Percentiles rank a stretch among this genome's conserved stretches.
Evolutionary conservation across 2,329 filamentous ascomycete genomes (phyloP).

Genomic region (Albophoma yamanashiensis): DNA sequence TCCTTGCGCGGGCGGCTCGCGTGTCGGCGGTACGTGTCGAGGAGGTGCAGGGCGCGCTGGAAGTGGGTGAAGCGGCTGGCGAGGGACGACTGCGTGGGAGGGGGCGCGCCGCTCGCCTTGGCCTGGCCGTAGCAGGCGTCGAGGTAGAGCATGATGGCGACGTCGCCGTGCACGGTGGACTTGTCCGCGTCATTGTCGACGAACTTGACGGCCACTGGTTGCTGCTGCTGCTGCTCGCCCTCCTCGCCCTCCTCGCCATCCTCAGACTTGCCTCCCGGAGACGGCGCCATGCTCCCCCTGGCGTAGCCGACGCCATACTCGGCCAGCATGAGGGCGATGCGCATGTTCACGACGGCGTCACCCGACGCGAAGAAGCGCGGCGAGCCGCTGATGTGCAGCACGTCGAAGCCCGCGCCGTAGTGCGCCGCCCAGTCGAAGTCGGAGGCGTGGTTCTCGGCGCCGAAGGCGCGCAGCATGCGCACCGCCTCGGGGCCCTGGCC

Average conservation of each 20-base stretch:
- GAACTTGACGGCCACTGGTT: conserved; percentile 31
- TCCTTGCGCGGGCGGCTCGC: too few relatives aligned
- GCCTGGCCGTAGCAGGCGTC: conserved; percentile 37
- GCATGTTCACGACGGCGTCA: conserved; percentile 36
- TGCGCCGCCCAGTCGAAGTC: conserved; percentile 63
- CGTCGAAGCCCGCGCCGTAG: conserved; percentile 79
- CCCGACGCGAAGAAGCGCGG: conserved; percentile 39
- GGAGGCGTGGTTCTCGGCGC: conserved; percentile 66
- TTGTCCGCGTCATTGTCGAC: conserved; percentile 41
- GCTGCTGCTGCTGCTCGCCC: too few relatives aligned
- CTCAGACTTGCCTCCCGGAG: neutral
- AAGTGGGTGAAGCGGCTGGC: conserved; percentile 29
- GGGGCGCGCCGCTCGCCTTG: conserved; percentile 13
- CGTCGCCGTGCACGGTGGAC: conserved; percentile 36
- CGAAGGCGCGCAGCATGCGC: conserved; percentile 67
- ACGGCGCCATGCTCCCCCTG: conserved; percentile 26
- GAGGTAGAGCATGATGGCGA: conserved; percentile 49
- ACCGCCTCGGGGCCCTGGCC: conserved; percentile 57
- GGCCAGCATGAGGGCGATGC: conserved; percentile 38
- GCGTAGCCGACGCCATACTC: conserved; percentile 36
- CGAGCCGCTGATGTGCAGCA: conserved; percentile 53
- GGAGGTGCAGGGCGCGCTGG: conserved; percentile 25
- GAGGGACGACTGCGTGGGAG: conserved; percentile 16
- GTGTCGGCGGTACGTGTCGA: conserved; percentile 11
- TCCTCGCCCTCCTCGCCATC: neutral